A percentile compares a stretch with the other conserved stretches of the same genome.
phyloP scores from a whole-genome alignment of 2,329 filamentous ascomycete genomes.

The Talaromyces sp. region DNA sequence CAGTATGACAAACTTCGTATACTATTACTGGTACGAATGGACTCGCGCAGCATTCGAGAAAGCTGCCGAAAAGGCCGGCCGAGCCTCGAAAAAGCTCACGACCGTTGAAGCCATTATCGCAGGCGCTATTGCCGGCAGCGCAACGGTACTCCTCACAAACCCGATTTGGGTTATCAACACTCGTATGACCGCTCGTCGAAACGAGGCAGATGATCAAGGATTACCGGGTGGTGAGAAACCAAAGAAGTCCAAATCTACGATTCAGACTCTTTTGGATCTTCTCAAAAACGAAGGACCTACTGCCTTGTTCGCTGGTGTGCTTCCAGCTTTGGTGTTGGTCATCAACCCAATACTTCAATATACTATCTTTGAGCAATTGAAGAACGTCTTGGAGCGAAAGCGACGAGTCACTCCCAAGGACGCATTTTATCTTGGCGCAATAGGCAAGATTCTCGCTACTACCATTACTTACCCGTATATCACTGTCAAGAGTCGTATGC shows the following conservation, averaged over 20 bases:
- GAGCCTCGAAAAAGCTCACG: conserved; percentile 75
- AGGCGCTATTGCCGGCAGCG: conserved; percentile 86
- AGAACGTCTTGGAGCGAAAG: conserved; percentile 79
- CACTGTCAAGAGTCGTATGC: conserved; percentile 96
- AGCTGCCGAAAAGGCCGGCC: conserved; percentile 69
- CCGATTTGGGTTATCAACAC: conserved; percentile 99
- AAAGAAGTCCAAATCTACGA: conserved; percentile 64
- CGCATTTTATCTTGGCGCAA: conserved; percentile 84
- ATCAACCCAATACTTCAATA: conserved; percentile 99
- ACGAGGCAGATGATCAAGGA: conserved; percentile 47
- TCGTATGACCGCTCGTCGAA: conserved; percentile 87
- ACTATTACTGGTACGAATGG: conserved; percentile 99
- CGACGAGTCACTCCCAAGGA: conserved; percentile 76
- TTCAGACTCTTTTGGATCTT: conserved; percentile 76
- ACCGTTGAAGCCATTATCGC: conserved; percentile 93
- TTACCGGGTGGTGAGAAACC: conserved; percentile 33
- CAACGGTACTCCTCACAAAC: conserved; percentile 94
- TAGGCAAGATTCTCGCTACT: conserved; percentile 93
- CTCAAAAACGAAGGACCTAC: conserved; percentile 78
- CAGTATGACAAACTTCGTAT: conserved; percentile 98
- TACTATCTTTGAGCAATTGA: conserved; percentile 97
- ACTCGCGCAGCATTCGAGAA: conserved; percentile 77
- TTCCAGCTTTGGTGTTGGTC: conserved; percentile 88
- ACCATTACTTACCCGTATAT: conserved; percentile 97
- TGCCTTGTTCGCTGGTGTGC: conserved; percentile 85